A percentile compares a stretch with the other conserved stretches of the same genome.
phyloP scores from a whole-genome alignment of 2,329 filamentous ascomycete species.

The Colletotrichum sp. region DNA sequence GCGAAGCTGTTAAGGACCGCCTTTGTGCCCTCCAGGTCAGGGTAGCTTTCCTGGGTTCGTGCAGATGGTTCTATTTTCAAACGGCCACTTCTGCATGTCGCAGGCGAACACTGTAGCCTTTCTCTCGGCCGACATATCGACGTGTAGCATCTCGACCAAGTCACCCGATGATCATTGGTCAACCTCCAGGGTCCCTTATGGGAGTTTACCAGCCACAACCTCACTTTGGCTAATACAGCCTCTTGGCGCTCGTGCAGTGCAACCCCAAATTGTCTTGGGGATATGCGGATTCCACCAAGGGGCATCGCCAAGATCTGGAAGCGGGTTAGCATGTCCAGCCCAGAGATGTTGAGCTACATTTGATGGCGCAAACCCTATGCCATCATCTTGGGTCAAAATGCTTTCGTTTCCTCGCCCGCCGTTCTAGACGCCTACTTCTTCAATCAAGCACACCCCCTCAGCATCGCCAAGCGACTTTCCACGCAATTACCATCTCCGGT shows the following conservation, averaged over 20 bases:
- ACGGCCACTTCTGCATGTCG: background rate
- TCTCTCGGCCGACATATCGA: background rate
- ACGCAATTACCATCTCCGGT: background rate
- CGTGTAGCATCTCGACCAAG: background rate
- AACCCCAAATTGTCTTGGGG: conserved; percentile 5
- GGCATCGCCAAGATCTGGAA: conserved; percentile 12
- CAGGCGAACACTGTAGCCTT: background rate
- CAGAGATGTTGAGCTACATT: background rate
- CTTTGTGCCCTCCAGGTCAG: background rate
- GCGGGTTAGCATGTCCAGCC: background rate
- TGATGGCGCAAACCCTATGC: background rate
- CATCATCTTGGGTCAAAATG: conserved; percentile 5
- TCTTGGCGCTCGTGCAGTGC: conserved; percentile 12
- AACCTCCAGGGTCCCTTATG: background rate
- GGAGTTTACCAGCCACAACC: background rate
- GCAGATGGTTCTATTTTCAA: background rate
- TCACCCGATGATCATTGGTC: background rate
- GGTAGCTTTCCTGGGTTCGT: background rate
- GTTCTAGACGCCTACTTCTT: background rate
- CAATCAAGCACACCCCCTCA: background rate
- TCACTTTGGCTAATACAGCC: background rate
- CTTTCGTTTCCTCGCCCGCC: background rate
- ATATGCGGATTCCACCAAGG: background rate
- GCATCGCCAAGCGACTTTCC: background rate
- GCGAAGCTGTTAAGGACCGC: background rate